Evolutionary conservation across 164 flowering plant genomes (phyloP), one percentile per base, ranked within the genome.

Genomic region (Magnolia changhungtana): DNA sequence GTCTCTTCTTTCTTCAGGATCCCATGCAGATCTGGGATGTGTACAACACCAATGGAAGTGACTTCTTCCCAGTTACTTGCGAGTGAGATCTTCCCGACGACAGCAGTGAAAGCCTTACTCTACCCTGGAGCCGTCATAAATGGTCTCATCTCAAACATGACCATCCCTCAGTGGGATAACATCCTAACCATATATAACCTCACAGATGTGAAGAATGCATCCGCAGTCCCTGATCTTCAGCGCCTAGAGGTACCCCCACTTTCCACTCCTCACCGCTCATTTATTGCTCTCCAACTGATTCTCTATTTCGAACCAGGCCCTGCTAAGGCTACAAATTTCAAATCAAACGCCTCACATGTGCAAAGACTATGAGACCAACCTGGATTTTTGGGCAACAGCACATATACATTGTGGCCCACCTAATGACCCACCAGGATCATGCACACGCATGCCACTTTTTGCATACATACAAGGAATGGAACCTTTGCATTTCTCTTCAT

Each of bases 11-110:
- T 74, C 65, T 55, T 29, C 90, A 94, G 98, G 86, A 84, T 92
- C 6, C 87, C 93, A 76, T 94, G 97, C 82, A 84, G 94, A 82
- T 83, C 92, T 72, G 97, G 97, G 67, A 84, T 87, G 85, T 90
- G 96, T 73, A 78, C 86, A 67, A 84, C 93, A 14, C 97, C 98
- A 23, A 23, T 92, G 31, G 92, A 90, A 63, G 93, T 94, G 24
- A 90, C 97, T 24, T 88, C 93, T 50, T 91, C 93, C 45, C 97
- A 91, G 83, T 81, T 94, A 85, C 86, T 91, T 80, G 90, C 97
- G 24, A 90, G 93, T 81, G 94, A 90, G 65, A 82, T 91, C 74
- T 86, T 92, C 79, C 99, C 99, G 63, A 69, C 84, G 49, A 71
- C 83, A 20, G 90, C 82, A 16, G 91, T 95, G 76, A 93, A 93